Evolutionary conservation across 495 filamentous ascomycete species (phyloP).

Genomic region (Cetradonia linearis): DNA sequence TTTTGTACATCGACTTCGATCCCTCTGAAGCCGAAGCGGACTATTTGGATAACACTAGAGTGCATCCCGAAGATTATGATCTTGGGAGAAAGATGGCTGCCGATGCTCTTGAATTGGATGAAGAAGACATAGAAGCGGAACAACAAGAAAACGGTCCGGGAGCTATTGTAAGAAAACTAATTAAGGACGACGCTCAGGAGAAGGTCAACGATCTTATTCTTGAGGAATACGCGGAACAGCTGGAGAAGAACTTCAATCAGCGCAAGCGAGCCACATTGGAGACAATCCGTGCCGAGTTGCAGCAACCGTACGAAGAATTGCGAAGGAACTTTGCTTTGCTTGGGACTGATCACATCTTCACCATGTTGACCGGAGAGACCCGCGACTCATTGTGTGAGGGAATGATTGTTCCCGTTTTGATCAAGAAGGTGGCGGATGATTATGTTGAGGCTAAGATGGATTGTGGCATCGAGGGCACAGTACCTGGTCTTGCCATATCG

Average conservation of each 20-base stretch:
- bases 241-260: constrained; percentile 85
- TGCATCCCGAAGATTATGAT: constrained; percentile 97
- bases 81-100: constrained; percentile 96
- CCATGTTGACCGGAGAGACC: constrained; percentile 93
- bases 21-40: constrained; percentile 67
- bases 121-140: constrained; percentile 95
- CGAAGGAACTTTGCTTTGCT: constrained; percentile 68
- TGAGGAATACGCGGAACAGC: constrained; percentile 92
- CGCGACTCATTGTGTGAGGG: constrained; percentile 67
- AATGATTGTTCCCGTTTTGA: constrained; percentile 84
- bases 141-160: constrained; percentile 76
- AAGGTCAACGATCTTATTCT: constrained; percentile 93
- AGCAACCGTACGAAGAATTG: constrained; percentile 87
- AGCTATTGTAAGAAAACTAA: constrained; percentile 83
- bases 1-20: constrained; percentile 81
- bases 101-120: constrained; percentile 89
- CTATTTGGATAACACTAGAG: constrained; percentile 89
- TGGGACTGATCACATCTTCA: constrained; percentile 75
- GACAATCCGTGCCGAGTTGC: constrained; percentile 86
- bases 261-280: constrained; percentile 93
- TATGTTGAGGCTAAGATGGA: constrained; percentile 89
- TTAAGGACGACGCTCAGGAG: constrained; percentile 83
- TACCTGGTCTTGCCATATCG: constrained; percentile 62
- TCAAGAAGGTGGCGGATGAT: constrained; percentile 79
- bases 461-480: constrained; percentile 83